Evolutionary conservation across 176 grass and related monocot species (phyloP).

Genomic region (Avena insularis): DNA sequence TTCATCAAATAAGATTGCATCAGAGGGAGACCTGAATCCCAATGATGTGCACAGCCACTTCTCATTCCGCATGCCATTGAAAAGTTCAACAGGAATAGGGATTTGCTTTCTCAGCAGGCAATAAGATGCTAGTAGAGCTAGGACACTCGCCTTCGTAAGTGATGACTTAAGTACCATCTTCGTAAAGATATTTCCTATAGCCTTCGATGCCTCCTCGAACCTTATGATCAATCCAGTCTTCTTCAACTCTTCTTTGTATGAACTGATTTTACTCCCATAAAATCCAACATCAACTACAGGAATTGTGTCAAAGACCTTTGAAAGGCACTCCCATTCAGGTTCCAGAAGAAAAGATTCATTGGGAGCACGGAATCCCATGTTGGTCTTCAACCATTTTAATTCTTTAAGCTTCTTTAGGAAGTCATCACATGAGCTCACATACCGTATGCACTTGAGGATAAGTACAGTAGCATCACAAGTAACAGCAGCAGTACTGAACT

Average conservation of each 20-base stretch:
- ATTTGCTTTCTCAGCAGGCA: conserved; percentile 22
- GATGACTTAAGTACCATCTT: conserved; percentile 25
- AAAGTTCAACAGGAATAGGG: conserved; percentile 35
- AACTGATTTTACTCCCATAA: conserved; percentile 49
- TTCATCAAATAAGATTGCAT: conserved; percentile 48
- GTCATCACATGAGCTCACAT: conserved; percentile 21
- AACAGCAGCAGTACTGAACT: conserved; percentile 46
- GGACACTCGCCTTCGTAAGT: conserved; percentile 37
- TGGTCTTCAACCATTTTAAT: conserved; percentile 67
- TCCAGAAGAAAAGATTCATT: conserved; percentile 52
- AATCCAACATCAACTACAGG: conserved; percentile 62
- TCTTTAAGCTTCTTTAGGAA: conserved; percentile 48
- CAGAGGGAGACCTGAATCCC: conserved; percentile 51
- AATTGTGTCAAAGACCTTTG: conserved; percentile 41
- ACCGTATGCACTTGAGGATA: conserved; percentile 57
- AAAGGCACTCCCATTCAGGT: conserved; percentile 59
- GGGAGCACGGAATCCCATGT: conserved; percentile 56
- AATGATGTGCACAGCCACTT: conserved; percentile 64
- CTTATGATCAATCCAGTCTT: conserved; percentile 48
- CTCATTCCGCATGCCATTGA: conserved; percentile 36
- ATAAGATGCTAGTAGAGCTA: conserved; percentile 60
- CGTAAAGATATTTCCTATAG: conserved; percentile 45
- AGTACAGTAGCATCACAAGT: conserved; percentile 58
- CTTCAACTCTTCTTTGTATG: conserved; percentile 57
- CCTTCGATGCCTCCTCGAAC: conserved; percentile 48